A percentile compares a stretch with the other conserved stretches of the same genome.
Evolutionary conservation across 805 yeast genomes (phyloP).

Genomic region (Groenewaldozyma salmanticensis): DNA sequence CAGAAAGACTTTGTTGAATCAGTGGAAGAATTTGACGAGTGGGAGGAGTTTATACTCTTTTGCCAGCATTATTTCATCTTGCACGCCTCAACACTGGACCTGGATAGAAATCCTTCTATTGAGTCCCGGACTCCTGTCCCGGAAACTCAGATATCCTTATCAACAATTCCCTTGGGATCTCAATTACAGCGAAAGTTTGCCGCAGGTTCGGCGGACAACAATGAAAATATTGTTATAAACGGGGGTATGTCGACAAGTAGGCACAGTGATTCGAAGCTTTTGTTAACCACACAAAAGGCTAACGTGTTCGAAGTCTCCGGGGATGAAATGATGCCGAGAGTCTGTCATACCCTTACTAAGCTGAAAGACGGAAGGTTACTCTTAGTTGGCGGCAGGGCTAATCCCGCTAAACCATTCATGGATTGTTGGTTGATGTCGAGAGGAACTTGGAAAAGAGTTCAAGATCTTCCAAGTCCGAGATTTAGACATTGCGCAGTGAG

Average conservation of each 20-base stretch:
- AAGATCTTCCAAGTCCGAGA: constrained; percentile 36
- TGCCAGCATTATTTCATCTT: constrained; percentile 65
- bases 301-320: background rate
- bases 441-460: constrained; percentile 33
- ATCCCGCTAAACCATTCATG: constrained; percentile 40
- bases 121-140: too few species aligned
- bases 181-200: constrained; percentile 32
- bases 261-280: constrained; percentile 8
- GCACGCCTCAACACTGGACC: constrained; percentile 40
- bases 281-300: background rate
- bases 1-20: constrained; percentile 33
- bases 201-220: constrained; percentile 24
- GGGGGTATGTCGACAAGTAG: constrained; percentile 29
- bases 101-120: too few species aligned
- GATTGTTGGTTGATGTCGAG: constrained; percentile 35
- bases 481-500: constrained; percentile 41
- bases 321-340: constrained; percentile 30
- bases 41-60: constrained; percentile 70
- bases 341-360: constrained; percentile 46
- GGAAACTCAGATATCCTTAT: background rate
- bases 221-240: constrained; percentile 17
- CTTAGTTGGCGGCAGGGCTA: constrained; percentile 57
- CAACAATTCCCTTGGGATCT: background rate
- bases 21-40: constrained; percentile 70
- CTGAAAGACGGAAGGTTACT: constrained; percentile 26